Evolutionary conservation across 306 rosid species (phyloP), one percentile per base, ranked within the genome.

Genomic region (Malus sieversii): DNA sequence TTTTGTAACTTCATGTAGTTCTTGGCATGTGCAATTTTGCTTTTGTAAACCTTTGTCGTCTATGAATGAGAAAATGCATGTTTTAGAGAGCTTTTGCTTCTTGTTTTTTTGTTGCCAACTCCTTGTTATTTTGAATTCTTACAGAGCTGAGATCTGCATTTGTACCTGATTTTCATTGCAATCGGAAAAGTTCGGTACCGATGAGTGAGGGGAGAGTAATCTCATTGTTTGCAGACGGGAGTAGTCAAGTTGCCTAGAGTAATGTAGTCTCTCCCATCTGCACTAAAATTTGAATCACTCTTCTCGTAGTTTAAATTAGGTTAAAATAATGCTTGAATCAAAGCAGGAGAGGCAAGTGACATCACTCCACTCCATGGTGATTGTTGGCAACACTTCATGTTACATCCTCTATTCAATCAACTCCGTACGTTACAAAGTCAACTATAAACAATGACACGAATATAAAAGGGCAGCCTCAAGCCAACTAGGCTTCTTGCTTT

Each of bases 1-100:
- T 76, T 61, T 67, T 85, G 86, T 89, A 80, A 29, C 32, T 76
- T 73, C 72, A 40, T 82, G 74, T 84, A 80, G 77, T 62, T 65
- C 35, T 55, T 11, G 78, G 75, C 79, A 52, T 75, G 29, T 57
- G 72, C 68, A 81, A 74, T 78, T 76, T 69, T 81, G 66, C 72
- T 77, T 55, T 64, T 64, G 74, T 71, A 82, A 82, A 73, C 55
- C 66, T 16, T 23, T 3, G 44, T 71, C 71, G 48, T 58, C 27
- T 61, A 40, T 75, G 82, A 85, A 80, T 81, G 76, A 80, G 72
- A 83, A 75, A 63, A 42, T 76, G 79, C 71, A 75, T 58, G 73
- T 67, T 82, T 74, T 68, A 65, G 61, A 71, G 58, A 25, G 67
- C 61, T 75, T 4, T 66, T 18, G 66, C 62, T 33, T 35, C 45